A percentile compares a stretch with the other conserved stretches of the same genome.
Conservation (phyloP, 2,329 filamentous ascomycete species). For the Arthrobotrys entomopaga region DNA sequence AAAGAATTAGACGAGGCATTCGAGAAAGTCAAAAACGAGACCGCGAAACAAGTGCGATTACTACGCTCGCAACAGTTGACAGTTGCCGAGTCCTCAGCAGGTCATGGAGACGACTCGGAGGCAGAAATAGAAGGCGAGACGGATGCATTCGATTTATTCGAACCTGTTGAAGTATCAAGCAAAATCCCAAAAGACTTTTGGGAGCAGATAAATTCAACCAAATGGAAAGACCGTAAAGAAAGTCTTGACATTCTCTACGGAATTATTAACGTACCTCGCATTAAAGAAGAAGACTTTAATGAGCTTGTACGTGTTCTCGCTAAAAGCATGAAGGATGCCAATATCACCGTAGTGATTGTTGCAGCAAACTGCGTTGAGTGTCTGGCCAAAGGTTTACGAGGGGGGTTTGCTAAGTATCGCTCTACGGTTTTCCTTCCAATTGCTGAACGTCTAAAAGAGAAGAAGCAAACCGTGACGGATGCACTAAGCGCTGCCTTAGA, state of each 20-base stretch:
- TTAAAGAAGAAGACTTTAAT: constrained; percentile 89
- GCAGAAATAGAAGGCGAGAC: constrained; percentile 74
- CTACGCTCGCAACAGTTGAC: constrained; percentile 89
- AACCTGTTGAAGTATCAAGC: constrained; percentile 84
- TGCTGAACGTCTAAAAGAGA: constrained; percentile 96
- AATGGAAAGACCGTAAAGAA: constrained; percentile 99
- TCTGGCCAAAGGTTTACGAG: constrained; percentile 84
- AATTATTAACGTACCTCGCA: constrained; percentile 82
- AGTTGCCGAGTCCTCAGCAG: constrained; percentile 74
- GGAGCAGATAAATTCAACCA: constrained; percentile 85
- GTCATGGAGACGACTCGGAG: constrained; percentile 69
- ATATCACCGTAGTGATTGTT: constrained; percentile 90
- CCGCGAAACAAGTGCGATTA: constrained; percentile 89
- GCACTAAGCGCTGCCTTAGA: constrained; percentile 88
- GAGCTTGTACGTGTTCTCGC: constrained; percentile 85
- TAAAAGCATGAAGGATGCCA: constrained; percentile 99
- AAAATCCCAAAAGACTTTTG: constrained; percentile 84
- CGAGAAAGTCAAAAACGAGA: constrained; percentile 88
- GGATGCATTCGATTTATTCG: constrained; percentile 82
- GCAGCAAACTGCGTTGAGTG: constrained; percentile 93
- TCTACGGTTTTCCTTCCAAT: constrained; percentile 84
- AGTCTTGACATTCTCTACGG: constrained; percentile 83
- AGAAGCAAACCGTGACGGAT: constrained; percentile 89
- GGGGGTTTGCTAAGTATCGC: constrained; percentile 81
- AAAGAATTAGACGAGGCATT: constrained; percentile 92